These are phyloP conservation scores for Teratosphaeria nubilosa DNA, from an alignment of 2,329 filamentous ascomycete species.

Conservation along the genomic window DNA sequence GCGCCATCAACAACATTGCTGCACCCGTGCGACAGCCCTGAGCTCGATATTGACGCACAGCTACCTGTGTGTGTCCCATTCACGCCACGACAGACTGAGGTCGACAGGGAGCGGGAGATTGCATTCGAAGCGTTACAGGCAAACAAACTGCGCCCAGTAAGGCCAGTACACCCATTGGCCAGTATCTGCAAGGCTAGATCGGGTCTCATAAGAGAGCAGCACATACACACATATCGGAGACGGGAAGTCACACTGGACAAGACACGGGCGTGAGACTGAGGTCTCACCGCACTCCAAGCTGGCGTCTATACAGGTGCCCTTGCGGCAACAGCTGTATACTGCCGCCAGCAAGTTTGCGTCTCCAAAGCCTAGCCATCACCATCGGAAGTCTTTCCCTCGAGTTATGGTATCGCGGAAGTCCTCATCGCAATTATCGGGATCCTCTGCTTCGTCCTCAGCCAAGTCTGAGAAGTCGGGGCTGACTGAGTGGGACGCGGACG, in stretches of 20 bases:
- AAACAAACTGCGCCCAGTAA: not conserved
- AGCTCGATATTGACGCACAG: not conserved
- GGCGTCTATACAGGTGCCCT: constrained; percentile 23
- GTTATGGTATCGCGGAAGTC: constrained; percentile 22
- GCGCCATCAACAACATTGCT: not conserved
- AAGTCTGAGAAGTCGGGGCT: constrained; percentile 14
- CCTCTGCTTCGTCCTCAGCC: constrained; percentile 15
- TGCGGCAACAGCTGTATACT: constrained; percentile 19
- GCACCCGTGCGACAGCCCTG: not conserved
- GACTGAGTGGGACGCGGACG: constrained; percentile 33
- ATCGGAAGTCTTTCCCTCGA: constrained; percentile 16
- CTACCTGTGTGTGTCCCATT: not conserved
- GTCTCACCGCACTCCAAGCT: constrained; percentile 21
- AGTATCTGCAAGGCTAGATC: not conserved
- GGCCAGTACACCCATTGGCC: not conserved
- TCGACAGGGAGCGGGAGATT: not conserved
- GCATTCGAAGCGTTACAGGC: not conserved
- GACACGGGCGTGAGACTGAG: not conserved
- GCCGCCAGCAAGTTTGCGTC: constrained; percentile 9
- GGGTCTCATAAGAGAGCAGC: not conserved
- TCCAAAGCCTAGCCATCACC: constrained; percentile 8
- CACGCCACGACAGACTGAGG: not conserved
- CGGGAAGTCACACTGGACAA: not conserved
- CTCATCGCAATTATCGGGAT: constrained; percentile 20
- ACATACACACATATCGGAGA: not conserved